These are phyloP conservation scores for Orbilia oligospora DNA, from an alignment of 2,329 filamentous ascomycete species.

Conservation along the genomic window DNA sequence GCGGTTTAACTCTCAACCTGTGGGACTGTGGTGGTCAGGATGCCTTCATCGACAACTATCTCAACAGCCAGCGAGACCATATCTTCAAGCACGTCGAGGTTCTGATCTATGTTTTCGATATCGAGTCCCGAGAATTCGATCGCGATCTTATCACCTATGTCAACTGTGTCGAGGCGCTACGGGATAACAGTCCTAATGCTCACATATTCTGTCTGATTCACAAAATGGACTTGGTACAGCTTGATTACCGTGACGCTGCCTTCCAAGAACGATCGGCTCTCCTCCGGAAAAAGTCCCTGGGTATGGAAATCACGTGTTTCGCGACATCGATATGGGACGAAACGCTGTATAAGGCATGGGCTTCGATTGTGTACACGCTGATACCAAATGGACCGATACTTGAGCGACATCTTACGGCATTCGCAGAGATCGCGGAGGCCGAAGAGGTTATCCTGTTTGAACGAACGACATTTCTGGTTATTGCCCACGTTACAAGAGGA, in stretches of 20 bases:
- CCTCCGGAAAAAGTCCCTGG: conserved; percentile 69
- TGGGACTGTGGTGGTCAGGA: conserved; percentile 99
- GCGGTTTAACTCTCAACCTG: conserved; percentile 94
- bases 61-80: conserved; percentile 93
- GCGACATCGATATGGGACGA: conserved; percentile 99
- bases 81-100: conserved; percentile 98
- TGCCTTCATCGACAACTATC: conserved; percentile 98
- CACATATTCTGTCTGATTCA: conserved; percentile 96
- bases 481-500: conserved; percentile 88
- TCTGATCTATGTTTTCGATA: conserved; percentile 99
- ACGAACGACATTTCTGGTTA: conserved; percentile 93
- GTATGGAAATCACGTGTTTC: conserved; percentile 84
- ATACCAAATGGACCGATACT: conserved; percentile 94
- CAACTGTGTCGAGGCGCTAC: conserved; percentile 87
- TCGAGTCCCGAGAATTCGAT: conserved; percentile 94
- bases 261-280: conserved; percentile 79
- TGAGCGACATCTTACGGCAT: conserved; percentile 84
- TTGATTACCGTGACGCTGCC: conserved; percentile 81
- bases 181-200: conserved; percentile 84
- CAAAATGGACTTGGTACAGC: conserved; percentile 97
- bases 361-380: conserved; percentile 95
- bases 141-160: conserved; percentile 93
- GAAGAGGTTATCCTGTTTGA: conserved; percentile 96
- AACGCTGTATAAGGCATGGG: conserved; percentile 97
- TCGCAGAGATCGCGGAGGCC: conserved; percentile 88